Evolutionary conservation across 768 basidiomycete genomes (phyloP), one percentile per base, ranked within the genome.

Genomic region (Pisolithus sp.): DNA sequence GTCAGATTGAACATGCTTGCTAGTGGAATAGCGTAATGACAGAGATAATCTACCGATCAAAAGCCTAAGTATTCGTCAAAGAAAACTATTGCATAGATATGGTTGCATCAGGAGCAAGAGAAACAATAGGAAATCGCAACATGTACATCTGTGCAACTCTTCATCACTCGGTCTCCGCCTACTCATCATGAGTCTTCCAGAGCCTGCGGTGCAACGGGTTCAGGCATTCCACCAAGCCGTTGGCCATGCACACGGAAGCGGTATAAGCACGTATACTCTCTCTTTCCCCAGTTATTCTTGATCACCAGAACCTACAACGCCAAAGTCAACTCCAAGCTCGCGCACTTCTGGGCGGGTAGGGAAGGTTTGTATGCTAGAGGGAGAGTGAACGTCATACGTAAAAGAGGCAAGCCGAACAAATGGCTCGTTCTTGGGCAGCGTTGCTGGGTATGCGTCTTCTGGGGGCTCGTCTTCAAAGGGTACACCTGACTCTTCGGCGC

Each of bases 211-310:
- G 17, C 46, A 36, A 46, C 28, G 5, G 75, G 72, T 37, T 66
- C 57, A 6, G 75, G 73, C 18, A 64, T 58, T 48, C 72, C 76
- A 10, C 68, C 76, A 48, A 82, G 60, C 50, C 65, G 73, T 57
- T 79, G 71, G 15, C 89, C 89, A 60, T 91, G 89, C 28, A 89
- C 86, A 40, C 89, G 79, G 70, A 92, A 72, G 41, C 89, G 82
- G 68, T 93, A 98, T 37, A 98, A 68, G 68, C 95, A 98, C 0
- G 94, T 96, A 64, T 79, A 90, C 52, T 86, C 82, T 6, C 76
- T 74, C 67, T 76, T 74, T 39, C 94, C 95, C 86, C 93, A 97
- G 64, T 97, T 98, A 63, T 74, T 86, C 68, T 82, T 76, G 59
- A 98, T 74, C 56, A 80, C 73, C 62, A 96, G 73, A 53, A 86